Evolutionary conservation across 257 asterid genomes (phyloP).

Genomic region (Ehretia macrophylla): DNA sequence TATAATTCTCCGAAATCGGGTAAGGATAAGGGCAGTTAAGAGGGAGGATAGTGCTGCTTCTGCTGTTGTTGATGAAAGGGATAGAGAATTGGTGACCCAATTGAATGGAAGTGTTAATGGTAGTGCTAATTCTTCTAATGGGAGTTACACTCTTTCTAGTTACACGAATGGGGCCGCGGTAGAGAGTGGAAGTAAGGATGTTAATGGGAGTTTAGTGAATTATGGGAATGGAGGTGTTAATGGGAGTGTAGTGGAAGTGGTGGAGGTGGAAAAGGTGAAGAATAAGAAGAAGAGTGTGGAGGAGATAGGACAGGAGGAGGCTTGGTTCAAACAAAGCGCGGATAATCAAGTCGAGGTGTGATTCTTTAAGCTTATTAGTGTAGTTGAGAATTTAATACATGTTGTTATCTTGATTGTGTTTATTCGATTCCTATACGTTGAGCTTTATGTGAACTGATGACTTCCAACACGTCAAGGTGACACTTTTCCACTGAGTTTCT

Average conservation of each 20-base stretch:
- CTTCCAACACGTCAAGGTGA: too few species aligned
- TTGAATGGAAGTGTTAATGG: conserved; percentile 49
- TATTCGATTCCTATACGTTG: too few species aligned
- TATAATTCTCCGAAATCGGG: conserved; percentile 17
- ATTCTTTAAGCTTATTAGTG: not conserved
- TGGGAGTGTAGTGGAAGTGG: conserved; percentile 26
- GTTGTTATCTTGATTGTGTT: too few species aligned
- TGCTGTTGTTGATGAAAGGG: conserved; percentile 44
- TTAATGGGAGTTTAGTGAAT: conserved; percentile 37
- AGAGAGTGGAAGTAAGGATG: conserved; percentile 31
- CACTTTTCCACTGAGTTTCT: too few species aligned
- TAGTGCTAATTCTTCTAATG: conserved; percentile 5
- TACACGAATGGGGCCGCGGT: conserved; percentile 18
- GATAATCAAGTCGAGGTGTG: conserved; percentile 54
- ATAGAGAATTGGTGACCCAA: conserved; percentile 29
- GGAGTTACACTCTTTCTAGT: conserved; percentile 3
- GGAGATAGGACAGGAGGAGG: conserved; percentile 90
- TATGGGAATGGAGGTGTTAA: conserved; percentile 54
- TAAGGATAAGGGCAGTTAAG: conserved; percentile 25
- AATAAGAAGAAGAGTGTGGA: conserved; percentile 50
- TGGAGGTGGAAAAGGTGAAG: conserved; percentile 33
- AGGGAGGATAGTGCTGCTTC: conserved; percentile 33
- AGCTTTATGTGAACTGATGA: too few species aligned
- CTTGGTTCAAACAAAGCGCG: conserved; percentile 59
- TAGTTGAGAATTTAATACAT: not conserved